Conservation (phyloP, 371 early-diverging fungal species). For the Zychaea mexicana region DNA sequence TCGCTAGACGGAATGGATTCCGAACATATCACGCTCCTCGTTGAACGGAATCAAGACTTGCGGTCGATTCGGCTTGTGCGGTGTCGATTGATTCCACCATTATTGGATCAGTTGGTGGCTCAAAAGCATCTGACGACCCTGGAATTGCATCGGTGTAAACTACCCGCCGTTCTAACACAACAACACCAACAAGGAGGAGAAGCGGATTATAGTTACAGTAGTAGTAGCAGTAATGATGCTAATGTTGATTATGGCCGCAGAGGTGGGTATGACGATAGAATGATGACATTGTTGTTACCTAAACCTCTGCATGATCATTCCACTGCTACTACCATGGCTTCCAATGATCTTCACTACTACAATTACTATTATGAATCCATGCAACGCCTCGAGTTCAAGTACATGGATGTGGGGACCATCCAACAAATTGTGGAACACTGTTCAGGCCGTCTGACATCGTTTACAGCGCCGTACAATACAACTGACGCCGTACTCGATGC, state of each 20-base stretch:
- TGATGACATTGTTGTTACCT: too few species aligned
- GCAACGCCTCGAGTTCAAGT: neutral
- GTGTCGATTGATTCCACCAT: neutral
- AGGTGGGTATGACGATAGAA: neutral
- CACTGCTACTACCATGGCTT: too few species aligned
- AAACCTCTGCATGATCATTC: too few species aligned
- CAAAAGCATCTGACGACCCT: neutral
- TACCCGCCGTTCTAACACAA: neutral
- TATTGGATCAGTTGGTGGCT: neutral
- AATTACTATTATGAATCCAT: neutral
- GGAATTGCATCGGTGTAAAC: neutral
- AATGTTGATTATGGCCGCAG: neutral
- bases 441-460: neutral
- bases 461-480: neutral
- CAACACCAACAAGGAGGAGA: too few species aligned
- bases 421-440: neutral
- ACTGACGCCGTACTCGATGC: neutral
- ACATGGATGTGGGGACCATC: neutral
- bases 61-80: neutral
- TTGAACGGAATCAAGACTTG: neutral
- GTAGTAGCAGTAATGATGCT: too few species aligned
- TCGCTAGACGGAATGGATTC: neutral
- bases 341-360: neutral
- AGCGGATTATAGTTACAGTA: too few species aligned
- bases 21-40: neutral